Base-by-base conservation (phyloP, 495 filamentous ascomycete species). In the Hypoxylon fuscum region DNA sequence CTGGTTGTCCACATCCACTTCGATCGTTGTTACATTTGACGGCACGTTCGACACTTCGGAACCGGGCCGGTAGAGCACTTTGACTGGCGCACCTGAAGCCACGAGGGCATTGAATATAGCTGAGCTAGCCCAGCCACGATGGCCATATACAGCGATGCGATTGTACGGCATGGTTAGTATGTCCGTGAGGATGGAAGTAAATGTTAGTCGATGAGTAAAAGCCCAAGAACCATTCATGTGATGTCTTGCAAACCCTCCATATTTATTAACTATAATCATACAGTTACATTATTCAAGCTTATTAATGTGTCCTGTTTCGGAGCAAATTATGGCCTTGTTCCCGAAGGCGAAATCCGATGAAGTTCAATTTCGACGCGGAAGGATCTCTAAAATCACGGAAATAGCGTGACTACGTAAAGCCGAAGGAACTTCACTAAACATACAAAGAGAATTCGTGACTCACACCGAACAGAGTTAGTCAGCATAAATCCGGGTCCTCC, bases 121-220 rank as follows among this genome's bases (percentile, higher is more conserved):
- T 1, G 68, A 64, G 17, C 68, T 62, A 21, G 56, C 64, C 68
- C 68, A 70, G 22, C 68, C 68, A 31, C 68, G 63, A 27, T 70
- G 68, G 25, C 64, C 68, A n/a, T 70, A 70, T 23, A 70, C 38
- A 8, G 68, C 68, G 20, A 70, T 68, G 9, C 64, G 64, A 32
- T 70, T 70, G 38, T 44, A 64, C 2, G 64, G 49, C 79, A 85
- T 83, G n/a, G 3, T 43, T 38, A 50, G 10, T 38, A 17, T 35
- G n/a, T n/a, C n/a, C n/a, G 1, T 42, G 15, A 44, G 8, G 1
- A 34, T 23, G 23, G 11, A 17, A 31, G 22, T 35, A 10, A 14
- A 40, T 38, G 37, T 20, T 27, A 9, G 14, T 31, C 5, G 22
- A 40, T 15, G 10, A 17, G 4, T 15, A 4, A 18, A n/a, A 37